Conservation (phyloP, 257 asterid genomes). For the Solanum arcanum region DNA sequence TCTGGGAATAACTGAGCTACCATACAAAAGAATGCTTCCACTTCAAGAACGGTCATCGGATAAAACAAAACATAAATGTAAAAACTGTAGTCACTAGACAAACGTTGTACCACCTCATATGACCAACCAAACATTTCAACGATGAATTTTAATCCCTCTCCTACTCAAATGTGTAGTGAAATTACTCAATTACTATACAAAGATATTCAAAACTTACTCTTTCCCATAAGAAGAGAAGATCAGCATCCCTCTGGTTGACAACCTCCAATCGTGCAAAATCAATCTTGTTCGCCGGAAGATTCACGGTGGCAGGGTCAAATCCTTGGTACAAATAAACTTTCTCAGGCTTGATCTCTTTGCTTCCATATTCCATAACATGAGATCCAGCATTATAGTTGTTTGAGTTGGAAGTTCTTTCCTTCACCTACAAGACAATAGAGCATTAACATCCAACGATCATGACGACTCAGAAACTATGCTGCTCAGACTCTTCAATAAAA, state of each 20-base stretch:
- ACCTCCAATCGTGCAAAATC: conserved; percentile 23
- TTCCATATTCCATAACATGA: conserved; percentile 93
- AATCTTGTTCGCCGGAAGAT: conserved; percentile 46
- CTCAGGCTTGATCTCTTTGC: conserved; percentile 41
- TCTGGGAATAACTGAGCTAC: background rate
- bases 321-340: conserved; percentile 72
- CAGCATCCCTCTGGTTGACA: conserved; percentile 83
- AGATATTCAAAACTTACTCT: conserved; percentile 26
- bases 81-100: background rate
- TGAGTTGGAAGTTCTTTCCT: conserved; percentile 67
- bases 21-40: background rate
- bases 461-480: background rate
- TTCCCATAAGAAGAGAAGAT: conserved; percentile 60
- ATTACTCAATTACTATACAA: background rate
- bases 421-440: conserved; percentile 37
- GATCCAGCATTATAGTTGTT: conserved; percentile 53
- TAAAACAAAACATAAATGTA: background rate
- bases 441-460: background rate
- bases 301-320: conserved; percentile 57
- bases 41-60: background rate
- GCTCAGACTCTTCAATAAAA: background rate
- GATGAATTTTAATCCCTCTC: background rate
- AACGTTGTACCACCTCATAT: background rate
- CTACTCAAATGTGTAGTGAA: background rate
- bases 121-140: background rate